phyloP scores from a whole-genome alignment of 129 eudicot genomes.

The Lactuca sativa region DNA sequence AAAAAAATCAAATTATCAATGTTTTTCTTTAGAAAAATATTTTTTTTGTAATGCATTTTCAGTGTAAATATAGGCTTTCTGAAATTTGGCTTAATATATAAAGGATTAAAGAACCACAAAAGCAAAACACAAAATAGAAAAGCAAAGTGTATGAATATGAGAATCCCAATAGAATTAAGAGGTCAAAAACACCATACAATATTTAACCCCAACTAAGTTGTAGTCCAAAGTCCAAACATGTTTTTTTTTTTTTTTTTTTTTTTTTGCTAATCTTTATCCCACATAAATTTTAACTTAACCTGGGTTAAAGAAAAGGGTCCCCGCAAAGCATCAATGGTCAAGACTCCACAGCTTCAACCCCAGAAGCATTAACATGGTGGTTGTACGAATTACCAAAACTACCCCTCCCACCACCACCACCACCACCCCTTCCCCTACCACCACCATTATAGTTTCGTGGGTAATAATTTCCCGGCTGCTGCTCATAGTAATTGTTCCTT shows the following conservation, averaged over 20 bases:
- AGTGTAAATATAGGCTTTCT: no score
- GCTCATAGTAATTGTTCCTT: slow-evolving; percentile 67
- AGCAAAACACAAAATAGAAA: no score
- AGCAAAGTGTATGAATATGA: not conserved
- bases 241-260: no score
- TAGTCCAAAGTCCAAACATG: not conserved
- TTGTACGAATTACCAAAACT: slow-evolving; percentile 27
- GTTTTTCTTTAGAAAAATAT: no score
- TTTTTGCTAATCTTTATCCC: not conserved
- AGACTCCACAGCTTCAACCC: slow-evolving; percentile 42
- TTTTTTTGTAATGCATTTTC: no score
- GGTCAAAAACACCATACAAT: not conserved
- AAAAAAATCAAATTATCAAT: no score
- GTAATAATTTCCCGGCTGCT: slow-evolving; percentile 52
- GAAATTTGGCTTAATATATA: no score
- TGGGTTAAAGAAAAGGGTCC: not conserved
- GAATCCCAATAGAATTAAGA: not conserved
- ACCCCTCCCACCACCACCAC: slow-evolving; percentile 49
- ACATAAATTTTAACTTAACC: not conserved
- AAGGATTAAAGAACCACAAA: no score
- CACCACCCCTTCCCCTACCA: slow-evolving; percentile 61
- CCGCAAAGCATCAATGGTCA: not conserved
- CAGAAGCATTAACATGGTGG: slow-evolving; percentile 26
- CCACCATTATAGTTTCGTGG: slow-evolving; percentile 50
- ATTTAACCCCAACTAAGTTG: not conserved